A percentile compares a stretch with the other conserved stretches of the same genome.
phyloP scores from a whole-genome alignment of 345 rosid species.

The Crucihimalaya himalaica region DNA sequence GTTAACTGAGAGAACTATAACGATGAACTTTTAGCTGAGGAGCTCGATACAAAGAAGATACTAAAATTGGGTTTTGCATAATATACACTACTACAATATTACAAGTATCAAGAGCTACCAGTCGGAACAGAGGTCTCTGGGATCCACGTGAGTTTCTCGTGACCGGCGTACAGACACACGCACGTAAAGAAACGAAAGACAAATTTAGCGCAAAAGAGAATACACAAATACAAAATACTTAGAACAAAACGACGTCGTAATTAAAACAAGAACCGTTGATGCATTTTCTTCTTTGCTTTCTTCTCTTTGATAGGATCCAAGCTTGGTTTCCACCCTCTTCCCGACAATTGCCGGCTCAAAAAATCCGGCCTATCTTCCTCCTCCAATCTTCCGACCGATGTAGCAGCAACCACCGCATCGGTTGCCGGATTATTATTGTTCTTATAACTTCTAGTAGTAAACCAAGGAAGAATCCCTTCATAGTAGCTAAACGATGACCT shows the following conservation, averaged over 20 bases:
- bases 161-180: slow-evolving; percentile 36
- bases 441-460: slow-evolving; percentile 34
- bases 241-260: neutral
- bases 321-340: slow-evolving; percentile 87
- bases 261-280: slow-evolving; percentile 53
- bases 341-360: slow-evolving; percentile 62
- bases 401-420: slow-evolving; percentile 36
- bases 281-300: slow-evolving; percentile 49
- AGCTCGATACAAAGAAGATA: neutral
- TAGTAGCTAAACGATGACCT: slow-evolving; percentile 42
- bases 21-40: neutral
- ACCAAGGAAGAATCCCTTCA: slow-evolving; percentile 55
- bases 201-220: neutral
- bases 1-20: neutral
- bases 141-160: slow-evolving; percentile 23
- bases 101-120: neutral
- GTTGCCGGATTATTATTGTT: slow-evolving; percentile 38
- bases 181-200: slow-evolving; percentile 20
- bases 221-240: neutral
- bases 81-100: neutral
- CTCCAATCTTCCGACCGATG: slow-evolving; percentile 27
- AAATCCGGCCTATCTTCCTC: slow-evolving; percentile 52
- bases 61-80: neutral
- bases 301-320: slow-evolving; percentile 77
- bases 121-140: neutral